phyloP scores from a whole-genome alignment of 2,329 filamentous ascomycete species.

The Botrytis galanthina region DNA sequence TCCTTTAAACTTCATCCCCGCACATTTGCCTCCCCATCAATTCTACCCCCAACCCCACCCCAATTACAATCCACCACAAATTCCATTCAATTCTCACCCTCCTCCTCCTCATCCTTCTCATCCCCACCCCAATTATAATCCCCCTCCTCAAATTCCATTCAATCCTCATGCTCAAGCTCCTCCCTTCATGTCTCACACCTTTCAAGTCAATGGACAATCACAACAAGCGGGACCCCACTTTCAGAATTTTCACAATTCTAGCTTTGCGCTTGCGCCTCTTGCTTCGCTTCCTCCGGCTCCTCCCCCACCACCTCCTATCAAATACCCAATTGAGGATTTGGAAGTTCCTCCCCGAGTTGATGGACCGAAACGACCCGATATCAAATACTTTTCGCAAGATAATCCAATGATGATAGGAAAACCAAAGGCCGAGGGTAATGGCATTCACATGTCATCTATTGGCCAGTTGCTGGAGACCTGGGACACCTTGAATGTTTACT shows the following conservation, averaged over 20 bases:
- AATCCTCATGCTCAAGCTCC: constrained; percentile 25
- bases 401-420: constrained; percentile 52
- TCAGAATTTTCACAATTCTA: constrained; percentile 44
- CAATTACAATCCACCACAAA: constrained; percentile 21
- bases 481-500: constrained; percentile 98
- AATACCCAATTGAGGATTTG: constrained; percentile 94
- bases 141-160: constrained; percentile 29
- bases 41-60: constrained; percentile 26
- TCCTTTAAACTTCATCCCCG: constrained; percentile 27
- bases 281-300: constrained; percentile 52
- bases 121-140: constrained; percentile 15
- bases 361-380: constrained; percentile 62
- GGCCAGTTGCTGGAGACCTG: constrained; percentile 84
- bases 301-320: constrained; percentile 72
- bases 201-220: constrained; percentile 38
- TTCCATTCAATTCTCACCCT: constrained; percentile 29
- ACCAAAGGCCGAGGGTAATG: constrained; percentile 49
- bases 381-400: constrained; percentile 75
- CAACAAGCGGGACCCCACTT: constrained; percentile 36
- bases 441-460: constrained; percentile 80
- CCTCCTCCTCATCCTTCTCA: constrained; percentile 23
- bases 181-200: constrained; percentile 36
- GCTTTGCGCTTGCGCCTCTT: constrained; percentile 47
- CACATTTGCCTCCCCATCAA: constrained; percentile 25
- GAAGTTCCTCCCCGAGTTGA: constrained; percentile 69